Evolutionary conservation across 257 asterid species (phyloP), one percentile per base, ranked within the genome.

Genomic region (Solanum lycopersicoides): DNA sequence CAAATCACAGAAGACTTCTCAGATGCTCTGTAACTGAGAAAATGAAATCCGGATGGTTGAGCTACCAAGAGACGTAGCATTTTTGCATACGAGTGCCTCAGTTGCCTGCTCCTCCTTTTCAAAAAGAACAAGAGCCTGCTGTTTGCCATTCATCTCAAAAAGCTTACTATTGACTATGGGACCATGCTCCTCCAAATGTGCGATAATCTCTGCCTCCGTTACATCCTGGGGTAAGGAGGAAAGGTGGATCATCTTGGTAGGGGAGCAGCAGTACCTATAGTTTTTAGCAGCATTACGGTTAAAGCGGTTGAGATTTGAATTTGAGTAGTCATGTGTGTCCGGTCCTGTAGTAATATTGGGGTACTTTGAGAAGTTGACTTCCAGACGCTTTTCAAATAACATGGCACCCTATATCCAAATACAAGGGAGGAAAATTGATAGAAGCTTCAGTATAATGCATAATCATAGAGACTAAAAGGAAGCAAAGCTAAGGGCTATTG

Each of bases 61-160:
- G 82, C 98, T 98, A 83, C 93, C 91, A 32, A 97, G 96, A 5
- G 98, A 91, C 13, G 98, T 95, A 34, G 99, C 99, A 89, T 97
- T 98, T 93, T 97, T 97, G 94, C 99, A 95, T 87, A 94, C 98
- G 82, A 97, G 98, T 86, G 99, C 98, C 92, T 97, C 99, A 45
- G 99, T 93, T 39, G 99, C 99, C 91, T 93, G 96, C 92, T 96
- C 98, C 91, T 97, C 99, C 21, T 89, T 95, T 90, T 97, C 99
- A 74, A 94, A 95, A 65, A 94, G 97, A 86, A 96, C 94, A 44
- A 96, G 98, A 89, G 98, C 96, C 91, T 96, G 99, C 88, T 97
- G 96, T 94, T 96, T 96, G 28, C 99, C 98, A 23, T 97, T 97
- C 97, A 94, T 95, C 92, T 96, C 99, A 88, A 97, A 97, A 18